phyloP scores from a whole-genome alignment of 2,329 filamentous ascomycete species.

The Pyrenophora graminea region DNA sequence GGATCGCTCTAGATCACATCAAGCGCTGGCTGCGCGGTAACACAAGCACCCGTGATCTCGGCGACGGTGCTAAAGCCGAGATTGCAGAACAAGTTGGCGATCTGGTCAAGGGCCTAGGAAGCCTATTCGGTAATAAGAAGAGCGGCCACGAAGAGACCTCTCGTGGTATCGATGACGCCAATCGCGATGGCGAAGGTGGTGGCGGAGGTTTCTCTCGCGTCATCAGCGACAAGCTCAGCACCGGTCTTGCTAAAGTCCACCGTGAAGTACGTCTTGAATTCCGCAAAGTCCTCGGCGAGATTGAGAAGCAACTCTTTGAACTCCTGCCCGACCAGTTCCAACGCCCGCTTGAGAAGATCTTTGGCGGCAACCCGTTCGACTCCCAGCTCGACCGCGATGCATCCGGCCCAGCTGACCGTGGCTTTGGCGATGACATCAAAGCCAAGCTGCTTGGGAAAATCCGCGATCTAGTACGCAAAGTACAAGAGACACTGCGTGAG shows the following conservation, averaged over 20 bases:
- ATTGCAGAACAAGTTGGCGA: conserved; percentile 35
- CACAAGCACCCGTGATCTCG: conserved; percentile 35
- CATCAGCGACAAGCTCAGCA: conserved; percentile 37
- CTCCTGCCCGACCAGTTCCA: conserved; percentile 36
- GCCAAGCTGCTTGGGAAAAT: conserved; percentile 32
- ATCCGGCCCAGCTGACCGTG: conserved; percentile 26
- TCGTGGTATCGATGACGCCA: conserved; percentile 21
- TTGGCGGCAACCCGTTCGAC: conserved; percentile 38
- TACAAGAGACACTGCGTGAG: conserved; percentile 36
- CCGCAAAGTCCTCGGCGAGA: conserved; percentile 34
- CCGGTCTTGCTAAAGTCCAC: conserved; percentile 36
- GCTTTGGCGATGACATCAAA: conserved; percentile 38
- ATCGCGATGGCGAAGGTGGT: conserved; percentile 18
- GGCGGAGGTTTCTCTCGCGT: conserved; percentile 32
- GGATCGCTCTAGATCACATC: conserved; percentile 36
- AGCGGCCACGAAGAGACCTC: conserved; percentile 24
- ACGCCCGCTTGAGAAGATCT: conserved; percentile 34
- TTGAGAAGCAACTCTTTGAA: conserved; percentile 38
- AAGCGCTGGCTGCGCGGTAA: conserved; percentile 40
- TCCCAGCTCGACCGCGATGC: conserved; percentile 35
- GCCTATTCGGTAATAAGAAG: conserved; percentile 29
- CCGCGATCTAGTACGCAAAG: conserved; percentile 32
- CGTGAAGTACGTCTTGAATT: conserved; percentile 38
- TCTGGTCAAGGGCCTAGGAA: conserved; percentile 35
- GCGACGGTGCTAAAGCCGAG: conserved; percentile 37